Base-by-base conservation (phyloP, 2,329 filamentous ascomycete species). In the Calcarisporium arbuscula region DNA sequence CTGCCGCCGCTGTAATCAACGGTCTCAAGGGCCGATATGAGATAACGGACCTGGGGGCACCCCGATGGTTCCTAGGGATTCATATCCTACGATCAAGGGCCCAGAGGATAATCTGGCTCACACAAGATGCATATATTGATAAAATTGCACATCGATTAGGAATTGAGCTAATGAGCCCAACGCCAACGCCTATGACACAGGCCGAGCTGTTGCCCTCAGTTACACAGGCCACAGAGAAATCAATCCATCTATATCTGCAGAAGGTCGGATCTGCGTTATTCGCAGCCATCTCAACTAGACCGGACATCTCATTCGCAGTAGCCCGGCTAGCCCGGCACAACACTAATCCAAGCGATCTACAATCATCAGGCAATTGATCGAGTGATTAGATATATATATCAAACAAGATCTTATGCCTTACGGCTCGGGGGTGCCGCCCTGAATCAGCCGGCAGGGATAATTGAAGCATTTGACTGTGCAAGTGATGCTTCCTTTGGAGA, bases 401-500 rank as follows among this genome's bases (percentile, higher is more conserved):
- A 8, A 8, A 28, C 27, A 28, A 8, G 27, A 8, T 28, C 27
- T n/a, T n/a, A n/a, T n/a, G n/a, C n/a, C n/a, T n/a, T n/a, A n/a
- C n/a, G n/a, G n/a, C n/a, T n/a, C n/a, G n/a, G n/a, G n/a, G n/a
- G n/a, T n/a, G n/a, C n/a, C n/a, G n/a, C n/a, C n/a, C n/a, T n/a
- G n/a, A n/a, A n/a, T n/a, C n/a, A n/a, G n/a, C n/a, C n/a, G n/a
- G n/a, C n/a, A n/a, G n/a, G n/a, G n/a, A n/a, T n/a, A n/a, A n/a
- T n/a, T n/a, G 14, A 28, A 8, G 17, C 27, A 8, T 8, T 15
- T 8, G 17, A 14, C 27, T 12, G 27, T 17, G 25, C 31, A 15
- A 28, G 22, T 15, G 34, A 41, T 33, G 35, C 38, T 10, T 31
- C 35, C 6, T 34, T 41, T 25, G 25, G 12, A n/a, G 35, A 37